Base-by-base conservation (phyloP, 1,284 basidiomycete species). In the Malassezia japonica region DNA sequence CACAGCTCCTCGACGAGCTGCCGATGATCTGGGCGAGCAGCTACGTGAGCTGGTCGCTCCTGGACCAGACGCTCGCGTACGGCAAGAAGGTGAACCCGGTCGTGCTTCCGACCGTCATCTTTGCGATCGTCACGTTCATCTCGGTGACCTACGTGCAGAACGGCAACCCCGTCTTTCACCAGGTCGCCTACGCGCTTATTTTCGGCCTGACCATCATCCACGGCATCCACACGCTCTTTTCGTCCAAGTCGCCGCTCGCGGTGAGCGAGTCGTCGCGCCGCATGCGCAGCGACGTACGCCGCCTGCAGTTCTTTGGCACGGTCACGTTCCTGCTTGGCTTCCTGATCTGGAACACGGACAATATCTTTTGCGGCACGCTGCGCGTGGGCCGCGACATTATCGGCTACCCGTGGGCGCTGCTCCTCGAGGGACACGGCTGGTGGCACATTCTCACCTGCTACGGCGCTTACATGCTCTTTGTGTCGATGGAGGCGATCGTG, bases 131-230 rank as follows among this genome's bases (percentile, higher is more conserved):
- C 18, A 34, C 46, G 6, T 60, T 59, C 46, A 66, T 67, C 25
- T 64, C 63, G 0, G 56, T 58, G 15, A 48, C 60, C 45, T 78
- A 78, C 57, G 55, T 77, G 18, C 57, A 55, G 47, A 74, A 77
- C 36, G 75, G 75, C 2, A 78, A 79, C 63, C 78, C 78, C 0
- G 73, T 79, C 7, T 77, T 79, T 45, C 78, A 79, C 62, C 77
- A 79, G 69, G 59, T 77, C 25, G 42, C 76, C 0, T 79, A 78
- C 52, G 78, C 72, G 0, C 18, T 50, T 18, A 75, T 79, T 40
- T 74, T 78, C 54, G 31, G 75, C 24, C 33, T 52, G 9, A 58
- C 62, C 1, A 59, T 60, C 2, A 36, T 59, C 6, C 71, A 75
- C 16, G 67, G 72, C 12, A 29, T 70, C 41, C 60, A 61, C 31